phyloP scores from a whole-genome alignment of 345 rosid species.

The Mangifera indica region DNA sequence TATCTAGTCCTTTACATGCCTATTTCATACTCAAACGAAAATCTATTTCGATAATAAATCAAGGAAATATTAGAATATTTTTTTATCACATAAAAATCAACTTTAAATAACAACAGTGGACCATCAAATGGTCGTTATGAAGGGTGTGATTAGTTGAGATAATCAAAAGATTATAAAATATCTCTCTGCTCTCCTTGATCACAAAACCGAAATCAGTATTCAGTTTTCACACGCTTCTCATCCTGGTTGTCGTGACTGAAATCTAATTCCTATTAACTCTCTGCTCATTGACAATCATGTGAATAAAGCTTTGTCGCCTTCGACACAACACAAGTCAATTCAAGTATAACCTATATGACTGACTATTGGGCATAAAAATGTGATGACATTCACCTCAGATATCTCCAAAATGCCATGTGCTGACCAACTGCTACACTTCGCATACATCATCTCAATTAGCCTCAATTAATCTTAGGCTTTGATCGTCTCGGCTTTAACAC shows the following conservation, averaged over 20 bases:
- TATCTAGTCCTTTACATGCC: too few species aligned
- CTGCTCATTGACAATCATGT: neutral
- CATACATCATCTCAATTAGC: slow-evolving; percentile 1
- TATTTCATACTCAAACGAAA: too few species aligned
- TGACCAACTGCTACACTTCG: neutral
- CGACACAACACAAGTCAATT: neutral
- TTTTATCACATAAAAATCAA: too few species aligned
- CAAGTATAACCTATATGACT: slow-evolving; percentile 6
- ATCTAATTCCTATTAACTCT: slow-evolving; percentile 9
- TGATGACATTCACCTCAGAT: slow-evolving; percentile 9
- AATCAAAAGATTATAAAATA: too few species aligned
- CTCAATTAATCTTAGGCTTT: slow-evolving; percentile 91
- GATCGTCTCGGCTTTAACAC: slow-evolving; percentile 76
- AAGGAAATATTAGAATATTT: too few species aligned
- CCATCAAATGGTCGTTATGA: too few species aligned
- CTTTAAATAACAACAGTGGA: too few species aligned
- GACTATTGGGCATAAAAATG: neutral
- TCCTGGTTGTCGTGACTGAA: neutral
- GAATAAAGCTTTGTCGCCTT: slow-evolving; percentile 1
- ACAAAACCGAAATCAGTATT: too few species aligned
- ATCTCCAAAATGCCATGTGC: neutral
- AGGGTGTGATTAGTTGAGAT: too few species aligned
- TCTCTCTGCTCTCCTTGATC: too few species aligned
- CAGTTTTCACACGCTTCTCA: too few species aligned
- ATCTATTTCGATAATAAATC: too few species aligned